Evolutionary conservation across 805 yeast species (phyloP).

Genomic region (Saturnispora diversa): DNA sequence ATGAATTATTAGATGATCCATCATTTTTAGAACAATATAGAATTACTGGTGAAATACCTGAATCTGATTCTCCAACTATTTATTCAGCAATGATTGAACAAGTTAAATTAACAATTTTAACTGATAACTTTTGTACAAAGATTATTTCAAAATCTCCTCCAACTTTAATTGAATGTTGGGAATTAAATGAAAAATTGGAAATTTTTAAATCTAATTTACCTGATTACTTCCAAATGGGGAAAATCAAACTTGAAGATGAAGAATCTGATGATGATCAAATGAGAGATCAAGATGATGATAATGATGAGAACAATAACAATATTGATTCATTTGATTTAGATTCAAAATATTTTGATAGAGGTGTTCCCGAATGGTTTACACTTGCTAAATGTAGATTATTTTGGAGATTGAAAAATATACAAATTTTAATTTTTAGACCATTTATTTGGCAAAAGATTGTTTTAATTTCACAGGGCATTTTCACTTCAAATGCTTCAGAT

Average conservation of each 20-base stretch:
- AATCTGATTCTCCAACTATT: conserved; percentile 40
- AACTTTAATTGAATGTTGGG: conserved; percentile 41
- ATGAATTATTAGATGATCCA: conserved; percentile 21
- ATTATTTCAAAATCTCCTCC: conserved; percentile 42
- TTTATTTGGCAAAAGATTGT: conserved; percentile 43
- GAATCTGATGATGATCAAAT: no score
- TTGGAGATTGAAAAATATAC: conserved; percentile 54
- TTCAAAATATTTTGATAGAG: conserved; percentile 6
- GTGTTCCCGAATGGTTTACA: conserved; percentile 44
- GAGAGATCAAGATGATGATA: no score
- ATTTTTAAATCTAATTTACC: conserved; percentile 38
- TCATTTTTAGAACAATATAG: conserved; percentile 10
- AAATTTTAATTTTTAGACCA: conserved; percentile 47
- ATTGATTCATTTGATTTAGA: no score
- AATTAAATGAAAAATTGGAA: conserved; percentile 37
- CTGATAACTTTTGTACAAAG: conserved; percentile 42
- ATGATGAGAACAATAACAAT: no score
- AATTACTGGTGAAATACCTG: conserved; percentile 16
- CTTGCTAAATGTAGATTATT: conserved; percentile 44
- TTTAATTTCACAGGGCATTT: conserved; percentile 15
- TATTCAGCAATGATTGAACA: conserved; percentile 53
- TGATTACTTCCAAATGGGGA: conserved; percentile 25
- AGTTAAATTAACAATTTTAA: conserved; percentile 39
- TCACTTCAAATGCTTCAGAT: conserved; percentile 13
- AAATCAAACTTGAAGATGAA: no score